A percentile compares a stretch with the other conserved stretches of the same genome.
Conservation (phyloP, 306 rosid species). For the Ochetophila trinervis region DNA sequence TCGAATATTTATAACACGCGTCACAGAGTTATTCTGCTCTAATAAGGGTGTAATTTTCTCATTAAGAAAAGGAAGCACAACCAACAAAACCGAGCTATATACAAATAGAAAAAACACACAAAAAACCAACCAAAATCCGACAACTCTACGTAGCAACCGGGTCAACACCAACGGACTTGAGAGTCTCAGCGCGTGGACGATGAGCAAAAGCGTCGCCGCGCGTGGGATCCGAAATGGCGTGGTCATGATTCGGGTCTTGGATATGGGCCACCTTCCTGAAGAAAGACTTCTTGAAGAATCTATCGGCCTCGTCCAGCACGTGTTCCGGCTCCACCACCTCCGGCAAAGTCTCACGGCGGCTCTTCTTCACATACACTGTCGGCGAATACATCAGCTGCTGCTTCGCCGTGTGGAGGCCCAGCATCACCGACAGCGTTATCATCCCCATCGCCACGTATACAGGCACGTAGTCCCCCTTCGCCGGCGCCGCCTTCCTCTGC, state of each 20-base stretch:
- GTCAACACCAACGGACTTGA: constrained; percentile 60
- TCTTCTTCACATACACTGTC: constrained; percentile 58
- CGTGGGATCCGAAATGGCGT: constrained; percentile 30
- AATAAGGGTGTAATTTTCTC: too few species aligned
- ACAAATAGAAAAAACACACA: too few species aligned
- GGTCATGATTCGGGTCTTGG: constrained; percentile 39
- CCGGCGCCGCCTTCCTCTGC: background rate
- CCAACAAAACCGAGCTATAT: too few species aligned
- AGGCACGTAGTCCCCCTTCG: constrained; percentile 51
- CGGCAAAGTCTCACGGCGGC: constrained; percentile 67
- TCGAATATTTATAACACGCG: too few species aligned
- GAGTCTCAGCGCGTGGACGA: constrained; percentile 35
- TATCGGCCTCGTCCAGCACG: constrained; percentile 50
- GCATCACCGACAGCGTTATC: constrained; percentile 38
- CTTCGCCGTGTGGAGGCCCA: constrained; percentile 73
- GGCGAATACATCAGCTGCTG: constrained; percentile 62
- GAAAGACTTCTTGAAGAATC: constrained; percentile 31
- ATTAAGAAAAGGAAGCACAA: too few species aligned
- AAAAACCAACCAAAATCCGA: too few species aligned
- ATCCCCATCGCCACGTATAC: constrained; percentile 67
- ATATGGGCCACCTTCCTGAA: constrained; percentile 81
- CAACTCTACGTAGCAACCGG: constrained; percentile 16
- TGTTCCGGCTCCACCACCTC: constrained; percentile 87
- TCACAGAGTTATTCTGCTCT: too few species aligned
- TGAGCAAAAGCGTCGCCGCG: constrained; percentile 45